Percentiles rank a stretch among this genome's conserved stretches.
Conservation (phyloP, 768 basidiomycete species). For the Pleurotus cornucopiae region DNA sequence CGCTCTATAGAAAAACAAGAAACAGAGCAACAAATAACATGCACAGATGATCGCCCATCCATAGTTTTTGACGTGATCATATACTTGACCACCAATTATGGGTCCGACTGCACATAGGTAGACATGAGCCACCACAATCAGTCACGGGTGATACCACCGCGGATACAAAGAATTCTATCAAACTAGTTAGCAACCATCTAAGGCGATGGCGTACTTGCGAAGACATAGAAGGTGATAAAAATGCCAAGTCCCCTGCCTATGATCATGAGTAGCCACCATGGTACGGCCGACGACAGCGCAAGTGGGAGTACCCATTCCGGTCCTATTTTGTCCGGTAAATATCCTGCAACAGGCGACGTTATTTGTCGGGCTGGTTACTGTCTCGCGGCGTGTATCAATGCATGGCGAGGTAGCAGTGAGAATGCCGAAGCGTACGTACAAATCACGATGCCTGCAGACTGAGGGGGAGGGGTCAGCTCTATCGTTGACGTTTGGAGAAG, state of each 20-base stretch:
- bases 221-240: constrained; percentile 43
- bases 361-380: constrained; percentile 35
- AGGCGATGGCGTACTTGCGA: constrained; percentile 43
- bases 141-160: constrained; percentile 59
- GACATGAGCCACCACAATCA: constrained; percentile 3
- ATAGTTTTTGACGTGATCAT: constrained; percentile 38
- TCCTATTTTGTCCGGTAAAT: constrained; percentile 51
- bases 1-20: constrained; percentile 44
- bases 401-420: neutral
- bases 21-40: constrained; percentile 34
- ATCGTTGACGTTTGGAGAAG: neutral
- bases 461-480: neutral
- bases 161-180: constrained; percentile 56
- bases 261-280: constrained; percentile 59
- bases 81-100: constrained; percentile 66
- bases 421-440: constrained; percentile 28
- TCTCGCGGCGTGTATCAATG: neutral
- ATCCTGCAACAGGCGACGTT: constrained; percentile 61
- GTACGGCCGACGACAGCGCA: constrained; percentile 48
- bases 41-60: constrained; percentile 61
- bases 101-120: constrained; percentile 51
- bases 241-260: constrained; percentile 40
- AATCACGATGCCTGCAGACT: constrained; percentile 55
- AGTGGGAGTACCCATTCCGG: constrained; percentile 48
- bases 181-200: constrained; percentile 3